A percentile compares a stretch with the other conserved stretches of the same genome.
Conservation (phyloP, 2,329 filamentous ascomycete species). For the Colletotrichum melonis region DNA sequence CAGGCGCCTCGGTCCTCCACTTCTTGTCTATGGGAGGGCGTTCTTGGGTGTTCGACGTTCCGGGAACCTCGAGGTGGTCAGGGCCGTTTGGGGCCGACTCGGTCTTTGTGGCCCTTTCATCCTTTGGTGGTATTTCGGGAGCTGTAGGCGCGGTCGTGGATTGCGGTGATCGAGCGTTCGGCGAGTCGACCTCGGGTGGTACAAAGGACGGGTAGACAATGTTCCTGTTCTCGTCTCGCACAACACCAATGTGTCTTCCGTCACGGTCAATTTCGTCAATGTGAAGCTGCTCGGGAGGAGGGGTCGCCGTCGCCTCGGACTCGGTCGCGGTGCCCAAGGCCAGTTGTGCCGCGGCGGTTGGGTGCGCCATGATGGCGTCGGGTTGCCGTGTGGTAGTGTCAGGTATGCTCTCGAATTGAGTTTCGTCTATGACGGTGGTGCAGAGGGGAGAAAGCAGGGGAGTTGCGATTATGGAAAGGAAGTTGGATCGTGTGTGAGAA, state of each 20-base stretch:
- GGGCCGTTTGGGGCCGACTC: conserved; percentile 30
- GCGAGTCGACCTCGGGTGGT: conserved; percentile 43
- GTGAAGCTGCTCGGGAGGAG: conserved; percentile 37
- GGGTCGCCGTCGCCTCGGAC: conserved; percentile 25
- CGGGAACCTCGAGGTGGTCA: not conserved
- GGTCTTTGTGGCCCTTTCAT: conserved; percentile 22
- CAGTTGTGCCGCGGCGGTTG: conserved; percentile 12
- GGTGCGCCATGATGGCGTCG: conserved; percentile 31
- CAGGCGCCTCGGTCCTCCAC: conserved; percentile 39
- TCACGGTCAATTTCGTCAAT: conserved; percentile 41
- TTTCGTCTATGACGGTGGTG: not conserved
- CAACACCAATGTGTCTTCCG: conserved; percentile 43
- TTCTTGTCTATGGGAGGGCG: conserved; percentile 38
- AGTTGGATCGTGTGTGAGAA: not conserved
- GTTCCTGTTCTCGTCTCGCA: conserved; percentile 45
- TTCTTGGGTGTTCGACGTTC: not conserved
- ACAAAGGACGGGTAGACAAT: conserved; percentile 47
- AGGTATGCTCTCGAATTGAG: not conserved
- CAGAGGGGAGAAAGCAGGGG: not conserved
- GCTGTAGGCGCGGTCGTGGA: not conserved
- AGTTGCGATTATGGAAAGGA: not conserved
- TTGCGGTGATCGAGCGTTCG: not conserved
- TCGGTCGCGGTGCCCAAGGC: conserved; percentile 23
- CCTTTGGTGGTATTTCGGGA: not conserved
- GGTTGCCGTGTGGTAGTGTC: not conserved